These are phyloP conservation scores for Kregervanrija pseudodelftensis DNA, from an alignment of 805 yeast species.

Conservation along the genomic window DNA sequence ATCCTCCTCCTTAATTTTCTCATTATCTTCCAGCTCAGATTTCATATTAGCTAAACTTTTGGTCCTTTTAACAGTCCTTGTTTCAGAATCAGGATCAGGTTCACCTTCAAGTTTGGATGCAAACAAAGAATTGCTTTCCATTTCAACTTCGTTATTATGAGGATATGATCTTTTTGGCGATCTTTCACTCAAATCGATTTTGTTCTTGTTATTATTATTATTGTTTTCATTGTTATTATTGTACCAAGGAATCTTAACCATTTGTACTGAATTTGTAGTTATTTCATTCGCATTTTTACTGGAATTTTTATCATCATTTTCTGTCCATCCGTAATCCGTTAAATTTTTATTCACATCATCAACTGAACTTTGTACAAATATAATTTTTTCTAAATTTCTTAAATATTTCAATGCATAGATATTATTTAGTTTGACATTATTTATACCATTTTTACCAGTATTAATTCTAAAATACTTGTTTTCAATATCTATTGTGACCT, in stretches of 20 bases:
- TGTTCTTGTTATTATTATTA: too few relatives aligned
- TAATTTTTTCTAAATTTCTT: slow-evolving; percentile 17
- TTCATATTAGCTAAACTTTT: too few relatives aligned
- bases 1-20: too few relatives aligned
- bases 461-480: not conserved
- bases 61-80: too few relatives aligned
- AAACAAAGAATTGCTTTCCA: too few relatives aligned
- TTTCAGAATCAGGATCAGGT: too few relatives aligned
- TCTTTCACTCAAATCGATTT: too few relatives aligned
- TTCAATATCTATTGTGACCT: not conserved
- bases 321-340: slow-evolving; percentile 12
- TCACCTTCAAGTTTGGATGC: too few relatives aligned
- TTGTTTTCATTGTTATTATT: not conserved
- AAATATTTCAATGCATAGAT: slow-evolving; percentile 19
- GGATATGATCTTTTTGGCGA: too few relatives aligned
- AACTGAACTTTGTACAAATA: slow-evolving; percentile 20
- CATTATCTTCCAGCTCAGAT: too few relatives aligned
- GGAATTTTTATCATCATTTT: slow-evolving; percentile 5
- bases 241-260: slow-evolving; percentile 9
- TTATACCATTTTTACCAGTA: not conserved
- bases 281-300: not conserved
- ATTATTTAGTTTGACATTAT: slow-evolving; percentile 7
- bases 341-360: slow-evolving; percentile 16
- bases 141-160: too few relatives aligned
- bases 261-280: not conserved